Evolutionary conservation across 441 rosid species (phyloP).

Genomic region (Populus trichocarpa): DNA sequence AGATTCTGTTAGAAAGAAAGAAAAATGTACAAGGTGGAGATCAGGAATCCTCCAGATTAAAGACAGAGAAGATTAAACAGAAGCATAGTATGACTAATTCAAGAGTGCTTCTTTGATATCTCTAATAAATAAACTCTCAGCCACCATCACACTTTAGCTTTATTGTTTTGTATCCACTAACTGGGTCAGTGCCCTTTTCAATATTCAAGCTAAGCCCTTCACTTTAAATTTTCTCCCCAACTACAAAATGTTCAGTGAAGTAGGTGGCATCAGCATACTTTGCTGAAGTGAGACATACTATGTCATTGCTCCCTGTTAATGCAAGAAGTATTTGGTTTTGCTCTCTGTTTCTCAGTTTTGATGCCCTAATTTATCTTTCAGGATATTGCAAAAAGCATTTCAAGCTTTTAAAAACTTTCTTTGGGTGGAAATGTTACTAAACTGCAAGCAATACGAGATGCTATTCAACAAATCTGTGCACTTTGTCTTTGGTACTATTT

Average conservation of each 20-base stretch:
- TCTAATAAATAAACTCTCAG: not conserved
- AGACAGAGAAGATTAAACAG: not conserved
- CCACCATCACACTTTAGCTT: not conserved
- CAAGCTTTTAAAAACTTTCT: slow-evolving; percentile 31
- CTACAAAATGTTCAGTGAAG: not conserved
- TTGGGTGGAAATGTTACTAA: slow-evolving; percentile 51
- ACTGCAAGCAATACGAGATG: slow-evolving; percentile 52
- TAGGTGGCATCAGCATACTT: not conserved
- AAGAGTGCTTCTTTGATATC: not conserved
- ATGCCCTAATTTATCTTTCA: slow-evolving; percentile 17
- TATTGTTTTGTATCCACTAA: not conserved
- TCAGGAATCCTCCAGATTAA: not conserved
- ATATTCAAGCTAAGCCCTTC: not conserved
- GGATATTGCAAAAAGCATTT: slow-evolving; percentile 49
- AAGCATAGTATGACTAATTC: not conserved
- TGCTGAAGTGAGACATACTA: not conserved
- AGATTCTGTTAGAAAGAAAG: not conserved
- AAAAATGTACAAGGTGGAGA: not conserved
- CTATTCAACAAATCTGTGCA: slow-evolving; percentile 46
- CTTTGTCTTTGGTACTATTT: slow-evolving; percentile 41
- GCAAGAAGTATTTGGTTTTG: not conserved
- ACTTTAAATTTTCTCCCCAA: not conserved
- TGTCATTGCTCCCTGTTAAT: not conserved
- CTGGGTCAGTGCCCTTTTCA: not conserved
- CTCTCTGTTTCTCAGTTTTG: not conserved